Base-by-base conservation (phyloP, 305 asterid genomes). In the Fraxinus xanthoxyloides region DNA sequence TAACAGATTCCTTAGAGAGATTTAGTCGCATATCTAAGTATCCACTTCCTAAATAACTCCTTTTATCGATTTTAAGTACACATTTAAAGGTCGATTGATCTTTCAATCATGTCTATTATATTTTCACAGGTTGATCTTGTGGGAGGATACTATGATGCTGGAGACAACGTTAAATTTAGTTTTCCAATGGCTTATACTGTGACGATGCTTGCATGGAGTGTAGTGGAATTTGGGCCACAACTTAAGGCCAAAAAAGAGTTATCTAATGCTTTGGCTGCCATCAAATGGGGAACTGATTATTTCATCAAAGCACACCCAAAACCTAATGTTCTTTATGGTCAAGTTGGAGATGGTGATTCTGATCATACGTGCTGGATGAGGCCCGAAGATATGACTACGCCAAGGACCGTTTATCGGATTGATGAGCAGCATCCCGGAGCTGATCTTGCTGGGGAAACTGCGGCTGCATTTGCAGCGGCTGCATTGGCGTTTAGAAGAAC, bases 381-480 rank as follows among this genome's bases (percentile, higher is more conserved):
- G 72, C 96, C 97, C 1, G 97, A 94, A 78, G 98, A 92, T 46
- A 94, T 94, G 97, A 81, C 93, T 0, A 94, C 94, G 0, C 87
- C 91, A 0, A 80, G 98, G 34, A 79, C 77, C 1, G 82, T 73
- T 3, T 92, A 87, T 84, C 81, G 36, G 85, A 89, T 92, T 3
- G 92, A 91, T 23, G 88, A 76, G 19, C 85, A 88, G 17, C 85
- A 91, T 17, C 96, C 97, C 0, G 98, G 98, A 3, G 40, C 97
- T 4, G 98, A 92, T 77, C 91, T 92, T 1, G 93, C 95, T 7
- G 96, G 87, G 0, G 98, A 94, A 81, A 88, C 97, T 0, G 95
- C 98, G 0, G 95, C 98, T 0, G 92, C 95, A 0, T 35, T 92
- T 0, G 92, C 95, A 0, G 97, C 94, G 0, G 88, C 95, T 1